Conservation (phyloP, 768 basidiomycete species). For the Melanogaster broomeanus region DNA sequence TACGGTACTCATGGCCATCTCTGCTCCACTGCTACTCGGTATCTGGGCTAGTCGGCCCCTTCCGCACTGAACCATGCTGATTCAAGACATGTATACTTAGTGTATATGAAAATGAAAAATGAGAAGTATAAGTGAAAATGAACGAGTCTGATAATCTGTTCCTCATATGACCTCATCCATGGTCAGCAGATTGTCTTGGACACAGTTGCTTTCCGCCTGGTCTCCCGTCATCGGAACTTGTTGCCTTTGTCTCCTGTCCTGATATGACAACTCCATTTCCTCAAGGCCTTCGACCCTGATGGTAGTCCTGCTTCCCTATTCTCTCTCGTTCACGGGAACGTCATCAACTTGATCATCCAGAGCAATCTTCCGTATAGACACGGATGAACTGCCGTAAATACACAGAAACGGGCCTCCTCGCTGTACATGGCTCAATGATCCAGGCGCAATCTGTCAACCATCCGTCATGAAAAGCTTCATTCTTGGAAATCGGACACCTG, state of each 20-base stretch:
- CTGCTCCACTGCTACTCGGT: slow-evolving; percentile 1
- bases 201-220: neutral
- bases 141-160: neutral
- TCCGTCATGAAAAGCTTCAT: slow-evolving; percentile 1
- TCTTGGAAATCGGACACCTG: slow-evolving; percentile 4
- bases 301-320: neutral
- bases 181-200: neutral
- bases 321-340: neutral
- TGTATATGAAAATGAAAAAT: no score
- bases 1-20: slow-evolving; percentile 1
- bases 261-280: neutral
- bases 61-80: neutral
- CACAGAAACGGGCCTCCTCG: neutral
- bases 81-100: neutral
- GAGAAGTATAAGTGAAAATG: no score
- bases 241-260: neutral
- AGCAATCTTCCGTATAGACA: slow-evolving; percentile 6
- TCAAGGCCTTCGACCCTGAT: neutral
- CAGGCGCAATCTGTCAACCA: slow-evolving; percentile 7
- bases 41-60: neutral
- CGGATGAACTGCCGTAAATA: slow-evolving; percentile 7
- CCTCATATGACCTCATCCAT: neutral
- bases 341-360: neutral
- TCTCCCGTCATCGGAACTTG: no score
- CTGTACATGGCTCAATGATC: slow-evolving; percentile 7